phyloP scores from a whole-genome alignment of 805 yeast genomes.

The Brettanomyces nanus region DNA sequence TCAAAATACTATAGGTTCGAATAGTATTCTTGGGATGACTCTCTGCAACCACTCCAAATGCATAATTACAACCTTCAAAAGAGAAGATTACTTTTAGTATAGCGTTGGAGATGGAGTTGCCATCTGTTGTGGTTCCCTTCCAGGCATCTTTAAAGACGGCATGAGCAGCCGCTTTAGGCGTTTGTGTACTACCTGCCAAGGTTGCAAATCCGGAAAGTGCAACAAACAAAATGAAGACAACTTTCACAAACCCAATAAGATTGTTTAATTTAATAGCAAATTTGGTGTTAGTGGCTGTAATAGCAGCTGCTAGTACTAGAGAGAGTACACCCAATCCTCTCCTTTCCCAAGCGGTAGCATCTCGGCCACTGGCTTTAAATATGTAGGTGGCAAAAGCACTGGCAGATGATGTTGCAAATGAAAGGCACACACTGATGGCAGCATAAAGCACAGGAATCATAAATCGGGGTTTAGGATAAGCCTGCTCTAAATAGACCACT shows the following conservation, averaged over 20 bases:
- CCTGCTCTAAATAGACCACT: conserved; percentile 68
- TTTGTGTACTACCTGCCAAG: conserved; percentile 56
- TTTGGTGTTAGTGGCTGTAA: conserved; percentile 54
- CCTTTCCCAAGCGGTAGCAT: conserved; percentile 66
- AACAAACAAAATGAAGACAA: conserved; percentile 62
- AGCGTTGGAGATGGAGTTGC: conserved; percentile 35
- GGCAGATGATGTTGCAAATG: conserved; percentile 84
- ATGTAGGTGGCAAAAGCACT: conserved; percentile 74
- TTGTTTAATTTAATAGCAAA: conserved; percentile 61
- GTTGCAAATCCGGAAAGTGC: conserved; percentile 80
- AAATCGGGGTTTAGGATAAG: conserved; percentile 61
- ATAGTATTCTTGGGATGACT: conserved; percentile 30
- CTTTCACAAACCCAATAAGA: conserved; percentile 61
- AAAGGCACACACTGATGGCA: conserved; percentile 63
- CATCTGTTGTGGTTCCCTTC: conserved; percentile 34
- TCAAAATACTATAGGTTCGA: conserved; percentile 61
- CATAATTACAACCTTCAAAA: conserved; percentile 34
- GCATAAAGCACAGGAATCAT: conserved; percentile 61
- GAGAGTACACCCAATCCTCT: conserved; percentile 72
- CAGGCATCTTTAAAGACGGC: conserved; percentile 28
- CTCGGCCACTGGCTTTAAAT: conserved; percentile 63
- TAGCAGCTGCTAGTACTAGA: conserved; percentile 58
- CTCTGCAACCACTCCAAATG: conserved; percentile 30
- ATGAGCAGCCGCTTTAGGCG: conserved; percentile 13
- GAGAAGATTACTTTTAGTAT: conserved; percentile 37